Conservation (phyloP, 208 protist genomes). For the Herpetomonas samuelpessoai region DNA sequence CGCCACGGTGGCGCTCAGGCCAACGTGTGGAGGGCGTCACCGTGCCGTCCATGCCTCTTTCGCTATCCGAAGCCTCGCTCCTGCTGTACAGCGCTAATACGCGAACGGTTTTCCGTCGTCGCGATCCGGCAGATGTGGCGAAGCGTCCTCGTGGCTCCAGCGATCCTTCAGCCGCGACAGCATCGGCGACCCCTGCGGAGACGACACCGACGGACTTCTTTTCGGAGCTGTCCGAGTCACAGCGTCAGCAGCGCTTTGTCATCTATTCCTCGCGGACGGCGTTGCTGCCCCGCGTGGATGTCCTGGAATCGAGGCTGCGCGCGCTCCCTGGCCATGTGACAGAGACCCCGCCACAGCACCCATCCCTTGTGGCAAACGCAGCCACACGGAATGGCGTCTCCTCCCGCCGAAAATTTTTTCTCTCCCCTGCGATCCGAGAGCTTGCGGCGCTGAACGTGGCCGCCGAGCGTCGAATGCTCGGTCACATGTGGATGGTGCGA, state of each 20-base stretch:
- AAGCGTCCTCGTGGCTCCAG: no score
- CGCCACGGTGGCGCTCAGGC: no score
- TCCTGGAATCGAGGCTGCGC: constrained; percentile 3
- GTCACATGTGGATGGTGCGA: constrained; percentile 38
- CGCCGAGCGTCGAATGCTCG: constrained; percentile 59
- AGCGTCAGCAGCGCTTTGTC: constrained; percentile 45
- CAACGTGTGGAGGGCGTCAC: no score
- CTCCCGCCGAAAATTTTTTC: constrained; percentile 16
- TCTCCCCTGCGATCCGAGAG: constrained; percentile 54
- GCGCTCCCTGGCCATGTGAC: background rate
- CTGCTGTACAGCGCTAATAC: background rate
- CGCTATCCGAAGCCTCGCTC: background rate
- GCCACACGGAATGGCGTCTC: background rate
- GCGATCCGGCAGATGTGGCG: no score
- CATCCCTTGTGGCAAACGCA: background rate
- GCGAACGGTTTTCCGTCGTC: background rate
- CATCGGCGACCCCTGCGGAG: no score
- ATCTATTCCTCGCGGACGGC: constrained; percentile 56
- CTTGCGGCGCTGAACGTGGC: constrained; percentile 43
- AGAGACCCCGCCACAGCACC: no score
- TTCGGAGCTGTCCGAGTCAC: constrained; percentile 13
- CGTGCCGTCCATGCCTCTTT: background rate
- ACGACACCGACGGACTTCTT: no score
- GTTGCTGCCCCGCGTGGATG: constrained; percentile 39
- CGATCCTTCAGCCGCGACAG: no score